Base-by-base conservation (phyloP, 805 yeast species). In the Wickerhamomyces xylosicus region DNA sequence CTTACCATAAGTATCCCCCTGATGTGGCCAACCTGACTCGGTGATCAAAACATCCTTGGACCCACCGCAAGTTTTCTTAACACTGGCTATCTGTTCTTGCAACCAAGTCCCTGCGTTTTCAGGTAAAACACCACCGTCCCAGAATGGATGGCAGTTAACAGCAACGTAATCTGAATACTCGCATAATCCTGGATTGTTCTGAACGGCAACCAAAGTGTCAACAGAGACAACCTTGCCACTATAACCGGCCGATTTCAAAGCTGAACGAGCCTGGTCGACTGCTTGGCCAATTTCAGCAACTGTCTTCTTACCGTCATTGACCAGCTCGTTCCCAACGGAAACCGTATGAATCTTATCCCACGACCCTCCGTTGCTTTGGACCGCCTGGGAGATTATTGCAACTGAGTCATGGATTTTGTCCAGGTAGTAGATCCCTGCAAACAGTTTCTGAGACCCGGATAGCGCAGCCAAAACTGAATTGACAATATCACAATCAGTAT, bases 1-100 rank as follows among this genome's bases (percentile, higher is more conserved):
- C 36, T 47, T 44, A 41, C 78, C 79, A 48, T 64, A 71, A 41
- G 69, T 50, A 45, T 63, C 56, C 52, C 85, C 85, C 49, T 65
- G 51, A 14, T 80, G 69, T 50, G 85, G 85, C 85, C 85, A 78
- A 33, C 85, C 85, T 37, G 81, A 70, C 61, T 78, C 85, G 41
- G 77, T 66, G 19, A 31, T 31, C 44, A 77, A 57, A 13, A 57
- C 59, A 16, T 53, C 47, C 56, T 77, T 44, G 4, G 41, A 42
- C 43, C 62, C 61, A 41, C 74, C 73, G 54, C 83, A 77, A 17
- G 54, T 58, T 33, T 56, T 44, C 47, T 66, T 59, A 41, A 77
- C 61, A 46, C 59, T 52, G 4, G 61, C 45, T 35, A 77, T 71
- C 49, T 76, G 79, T 17, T 50, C 46, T 46, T 61, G 47, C 42